Evolutionary conservation across 1,284 basidiomycete species (phyloP), one percentile per base, ranked within the genome.

Genomic region (Rhodotorula sp.): DNA sequence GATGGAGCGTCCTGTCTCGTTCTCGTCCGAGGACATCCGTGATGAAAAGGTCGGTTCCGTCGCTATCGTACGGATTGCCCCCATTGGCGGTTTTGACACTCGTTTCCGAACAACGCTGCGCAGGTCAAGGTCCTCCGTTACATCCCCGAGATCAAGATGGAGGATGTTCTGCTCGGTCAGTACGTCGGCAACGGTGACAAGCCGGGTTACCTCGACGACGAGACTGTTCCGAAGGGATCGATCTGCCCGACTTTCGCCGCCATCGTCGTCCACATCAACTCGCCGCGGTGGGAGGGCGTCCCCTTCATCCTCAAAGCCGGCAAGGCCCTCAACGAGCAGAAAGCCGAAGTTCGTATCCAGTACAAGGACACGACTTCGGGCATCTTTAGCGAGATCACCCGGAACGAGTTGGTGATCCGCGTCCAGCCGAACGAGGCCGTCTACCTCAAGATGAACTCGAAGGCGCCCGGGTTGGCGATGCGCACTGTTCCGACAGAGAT

Each of bases 1-100:
- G 30, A 97, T 97, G 94, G 94, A 97, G 80, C 88, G 94, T 54
- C 95, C 94, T 6, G 93, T 96, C n/a, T 96, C 94, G 4, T 97
- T 97, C 82, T 87, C 91, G 15, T 88, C 94, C 48, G 93, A 97
- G 82, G 94, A 97, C 80, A 93, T 97, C 78, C 91, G 95, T 75
- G 93, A 97, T 80, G 95, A 97, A 83, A 97, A 97, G 88, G 92
- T 90, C 75, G 69, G 80, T 72, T 48, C 24, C 44, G n/a, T 59
- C 58, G 62, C 64, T 69, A 66, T 63, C 49, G 22, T 22, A 18
- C 30, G 42, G 53, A 60, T 59, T 63, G 74, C 67, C 24, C n/a
- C 37, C 37, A 22, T 18, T 15, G 3, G 4, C 10, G 6, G 8
- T 22, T 8, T 26, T 20, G 46, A 57, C 20, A 57, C 20, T 62